phyloP scores from a whole-genome alignment of 1,284 basidiomycete genomes.

The Sporisorium iseilematis-ciliati region DNA sequence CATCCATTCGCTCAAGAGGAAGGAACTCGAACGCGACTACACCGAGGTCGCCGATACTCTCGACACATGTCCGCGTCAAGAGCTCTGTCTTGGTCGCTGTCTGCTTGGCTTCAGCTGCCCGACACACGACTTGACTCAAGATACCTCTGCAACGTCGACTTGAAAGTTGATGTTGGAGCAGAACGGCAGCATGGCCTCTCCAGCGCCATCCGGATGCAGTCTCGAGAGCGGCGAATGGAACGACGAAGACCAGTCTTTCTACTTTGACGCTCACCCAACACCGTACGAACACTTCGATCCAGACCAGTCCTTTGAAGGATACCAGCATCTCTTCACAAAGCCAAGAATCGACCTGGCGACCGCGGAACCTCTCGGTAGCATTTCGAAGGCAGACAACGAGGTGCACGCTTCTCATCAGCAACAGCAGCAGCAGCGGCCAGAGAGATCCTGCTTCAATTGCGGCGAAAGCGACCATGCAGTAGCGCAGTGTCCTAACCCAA shows the following conservation, averaged over 20 bases:
- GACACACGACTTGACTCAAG: conserved; percentile 8
- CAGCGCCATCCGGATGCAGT: conserved; percentile 16
- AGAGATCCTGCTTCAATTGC: conserved; percentile 35
- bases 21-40: conserved; percentile 44
- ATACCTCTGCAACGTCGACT: background rate
- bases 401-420: background rate
- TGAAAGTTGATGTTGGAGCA: background rate
- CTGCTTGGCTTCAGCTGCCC: conserved; percentile 34
- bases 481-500: conserved; percentile 17
- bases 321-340: conserved; percentile 20
- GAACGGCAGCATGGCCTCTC: conserved; percentile 16
- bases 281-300: conserved; percentile 35
- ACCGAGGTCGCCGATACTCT: conserved; percentile 24
- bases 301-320: conserved; percentile 40
- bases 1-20: conserved; percentile 41
- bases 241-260: conserved; percentile 27
- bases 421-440: background rate
- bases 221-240: conserved; percentile 40
- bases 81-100: conserved; percentile 43
- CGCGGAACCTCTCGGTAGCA: background rate
- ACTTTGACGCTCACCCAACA: conserved; percentile 31
- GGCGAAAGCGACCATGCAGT: conserved; percentile 23
- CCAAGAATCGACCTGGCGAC: background rate
- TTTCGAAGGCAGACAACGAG: background rate
- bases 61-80: conserved; percentile 35